phyloP scores from a whole-genome alignment of 345 rosid species.

The Boechera stricta region DNA sequence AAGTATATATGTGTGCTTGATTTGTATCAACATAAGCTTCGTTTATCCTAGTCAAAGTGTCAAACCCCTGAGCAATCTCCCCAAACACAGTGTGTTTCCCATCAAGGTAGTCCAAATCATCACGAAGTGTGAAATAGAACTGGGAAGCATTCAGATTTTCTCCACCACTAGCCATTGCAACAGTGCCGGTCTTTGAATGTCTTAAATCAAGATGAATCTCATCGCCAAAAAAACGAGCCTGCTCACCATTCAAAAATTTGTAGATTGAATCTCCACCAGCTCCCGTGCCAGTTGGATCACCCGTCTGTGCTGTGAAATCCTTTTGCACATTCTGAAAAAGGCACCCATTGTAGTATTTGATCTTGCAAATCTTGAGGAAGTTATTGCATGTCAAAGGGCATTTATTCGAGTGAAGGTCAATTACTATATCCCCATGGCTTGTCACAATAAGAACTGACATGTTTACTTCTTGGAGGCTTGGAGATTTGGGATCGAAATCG shows the following conservation, averaged over 20 bases:
- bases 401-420: constrained; percentile 66
- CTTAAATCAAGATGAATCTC: constrained; percentile 84
- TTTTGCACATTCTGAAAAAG: constrained; percentile 86
- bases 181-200: constrained; percentile 80
- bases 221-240: constrained; percentile 80
- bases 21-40: constrained; percentile 91
- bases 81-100: constrained; percentile 97
- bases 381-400: constrained; percentile 90
- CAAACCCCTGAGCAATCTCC: constrained; percentile 90
- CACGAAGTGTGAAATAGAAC: constrained; percentile 90
- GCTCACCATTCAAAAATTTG: constrained; percentile 83
- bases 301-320: constrained; percentile 82
- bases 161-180: constrained; percentile 98
- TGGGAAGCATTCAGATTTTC: constrained; percentile 98
- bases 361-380: constrained; percentile 96
- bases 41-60: constrained; percentile 81
- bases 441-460: constrained; percentile 85
- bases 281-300: constrained; percentile 88
- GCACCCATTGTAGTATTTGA: constrained; percentile 88
- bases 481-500: no score
- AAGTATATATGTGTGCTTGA: constrained; percentile 76
- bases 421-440: constrained; percentile 83
- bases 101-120: constrained; percentile 93
- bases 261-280: constrained; percentile 48
- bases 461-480: background rate